phyloP scores from a whole-genome alignment of 495 filamentous ascomycete species.

The Schizothecium vesticola region DNA sequence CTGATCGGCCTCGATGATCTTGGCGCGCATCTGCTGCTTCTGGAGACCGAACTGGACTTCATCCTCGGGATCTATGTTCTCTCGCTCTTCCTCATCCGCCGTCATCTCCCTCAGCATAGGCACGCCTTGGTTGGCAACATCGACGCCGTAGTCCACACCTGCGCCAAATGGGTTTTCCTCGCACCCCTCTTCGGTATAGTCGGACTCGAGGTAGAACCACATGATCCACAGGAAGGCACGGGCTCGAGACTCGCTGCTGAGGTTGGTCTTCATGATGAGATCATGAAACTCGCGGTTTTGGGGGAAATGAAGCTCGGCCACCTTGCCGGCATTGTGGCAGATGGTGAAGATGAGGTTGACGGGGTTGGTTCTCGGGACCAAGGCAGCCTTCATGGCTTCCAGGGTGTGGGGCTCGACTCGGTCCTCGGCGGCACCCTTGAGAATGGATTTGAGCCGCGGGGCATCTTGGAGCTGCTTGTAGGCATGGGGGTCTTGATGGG shows the following conservation, averaged over 20 bases:
- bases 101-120: constrained; percentile 74
- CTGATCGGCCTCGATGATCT: constrained; percentile 55
- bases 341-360: constrained; percentile 97
- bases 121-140: constrained; percentile 70
- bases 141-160: constrained; percentile 57
- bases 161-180: constrained; percentile 84
- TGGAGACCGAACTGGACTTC: constrained; percentile 81
- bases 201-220: constrained; percentile 98
- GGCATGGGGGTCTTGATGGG: constrained; percentile 86
- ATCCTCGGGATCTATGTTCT: constrained; percentile 86
- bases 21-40: constrained; percentile 79
- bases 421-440: constrained; percentile 96
- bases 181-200: constrained; percentile 79
- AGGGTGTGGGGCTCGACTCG: constrained; percentile 78
- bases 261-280: constrained; percentile 80
- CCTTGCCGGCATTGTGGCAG: constrained; percentile 80
- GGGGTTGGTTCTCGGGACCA: constrained; percentile 83
- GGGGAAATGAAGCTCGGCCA: constrained; percentile 90
- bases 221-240: constrained; percentile 94
- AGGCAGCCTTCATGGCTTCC: constrained; percentile 65
- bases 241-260: constrained; percentile 78
- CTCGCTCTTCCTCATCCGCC: constrained; percentile 65
- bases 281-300: constrained; percentile 88
- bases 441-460: constrained; percentile 89
- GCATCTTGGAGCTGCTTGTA: constrained; percentile 99